Conservation (phyloP, 352 stramenopile species). For the Globisporangium spinosum region DNA sequence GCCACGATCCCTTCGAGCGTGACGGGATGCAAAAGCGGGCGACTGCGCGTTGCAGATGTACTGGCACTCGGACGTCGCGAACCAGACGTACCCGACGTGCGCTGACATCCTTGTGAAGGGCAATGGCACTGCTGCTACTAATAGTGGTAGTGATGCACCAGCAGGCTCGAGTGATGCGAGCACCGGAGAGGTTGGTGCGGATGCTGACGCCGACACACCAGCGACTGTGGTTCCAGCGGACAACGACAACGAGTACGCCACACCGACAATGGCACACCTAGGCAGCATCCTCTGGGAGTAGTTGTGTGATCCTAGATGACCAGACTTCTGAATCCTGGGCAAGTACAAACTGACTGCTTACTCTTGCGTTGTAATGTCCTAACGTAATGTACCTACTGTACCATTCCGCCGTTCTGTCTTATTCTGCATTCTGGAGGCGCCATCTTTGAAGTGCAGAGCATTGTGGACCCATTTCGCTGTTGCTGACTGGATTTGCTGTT, state of each 20-base stretch:
- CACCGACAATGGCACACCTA: not conserved
- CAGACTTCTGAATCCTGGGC: too few species aligned
- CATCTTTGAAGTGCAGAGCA: too few species aligned
- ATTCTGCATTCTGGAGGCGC: too few species aligned
- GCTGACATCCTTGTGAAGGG: slow-evolving; percentile 11
- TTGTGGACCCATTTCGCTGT: not conserved
- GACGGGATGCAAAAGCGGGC: slow-evolving; percentile 34
- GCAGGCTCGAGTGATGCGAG: not conserved
- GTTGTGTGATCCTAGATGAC: not conserved
- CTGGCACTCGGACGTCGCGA: slow-evolving; percentile 56
- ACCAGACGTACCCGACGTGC: slow-evolving; percentile 60
- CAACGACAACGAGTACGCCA: not conserved
- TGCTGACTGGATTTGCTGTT: not conserved
- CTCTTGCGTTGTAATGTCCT: too few species aligned
- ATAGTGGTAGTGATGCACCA: not conserved
- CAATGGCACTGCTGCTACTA: not conserved
- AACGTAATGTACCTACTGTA: too few species aligned
- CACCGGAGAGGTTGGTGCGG: not conserved
- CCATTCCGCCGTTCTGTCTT: not conserved
- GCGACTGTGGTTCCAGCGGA: not conserved
- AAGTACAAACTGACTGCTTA: too few species aligned
- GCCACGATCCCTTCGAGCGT: slow-evolving; percentile 41
- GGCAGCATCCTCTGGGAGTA: too few species aligned
- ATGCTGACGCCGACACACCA: not conserved
- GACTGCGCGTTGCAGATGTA: slow-evolving; percentile 59